Base-by-base conservation (phyloP, 1,139 yeast genomes). In the Taphrina deformans region DNA sequence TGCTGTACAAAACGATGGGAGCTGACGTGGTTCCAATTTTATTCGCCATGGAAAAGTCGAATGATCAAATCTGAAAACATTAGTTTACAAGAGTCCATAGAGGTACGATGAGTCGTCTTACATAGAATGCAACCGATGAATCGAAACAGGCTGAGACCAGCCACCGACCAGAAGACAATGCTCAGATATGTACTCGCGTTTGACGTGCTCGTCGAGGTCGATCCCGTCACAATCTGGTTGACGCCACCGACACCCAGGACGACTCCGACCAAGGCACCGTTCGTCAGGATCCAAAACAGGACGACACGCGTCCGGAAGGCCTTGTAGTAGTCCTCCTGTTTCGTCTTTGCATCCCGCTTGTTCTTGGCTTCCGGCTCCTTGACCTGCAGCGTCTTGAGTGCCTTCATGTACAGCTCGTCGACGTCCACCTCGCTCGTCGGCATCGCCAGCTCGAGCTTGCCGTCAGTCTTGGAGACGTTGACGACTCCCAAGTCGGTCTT, bases 111-210 rank as follows among this genome's bases (percentile, higher is more conserved):
- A 16, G 21, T 6, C 10, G 24, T 16, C 46, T 33, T 41, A 51
- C 52, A 62, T 21, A 55, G 26, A 21, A 55, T 40, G 35, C 66
- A 33, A n/a, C 93, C 92, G 45, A 85, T 67, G 69, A 87, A 85
- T 69, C 95, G 76, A 76, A 86, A 84, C 38, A 85, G 79, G 0
- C 93, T 90, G 81, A 88, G 80, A 38, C 82, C 87, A 0, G 92
- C 92, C 45, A 88, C 93, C 52, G 85, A 78, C 92, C 93, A 88
- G 67, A 88, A 79, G 60, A 88, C 82, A n/a, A 87, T 89, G 14
- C 89, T 85, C 77, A 88, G 81, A 73, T 87, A 88, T 1, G 83
- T 77, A 23, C 63, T 52, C n/a, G 62, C 41, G 10, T 41, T 26
- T n/a, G 52, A 24, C 14, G 66, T 44, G 33, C 58, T 62, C 27